Percentiles rank a stretch among this genome's conserved stretches.
Evolutionary conservation across 2,329 filamentous ascomycete species (phyloP).

Genomic region (Epichloe sibirici): DNA sequence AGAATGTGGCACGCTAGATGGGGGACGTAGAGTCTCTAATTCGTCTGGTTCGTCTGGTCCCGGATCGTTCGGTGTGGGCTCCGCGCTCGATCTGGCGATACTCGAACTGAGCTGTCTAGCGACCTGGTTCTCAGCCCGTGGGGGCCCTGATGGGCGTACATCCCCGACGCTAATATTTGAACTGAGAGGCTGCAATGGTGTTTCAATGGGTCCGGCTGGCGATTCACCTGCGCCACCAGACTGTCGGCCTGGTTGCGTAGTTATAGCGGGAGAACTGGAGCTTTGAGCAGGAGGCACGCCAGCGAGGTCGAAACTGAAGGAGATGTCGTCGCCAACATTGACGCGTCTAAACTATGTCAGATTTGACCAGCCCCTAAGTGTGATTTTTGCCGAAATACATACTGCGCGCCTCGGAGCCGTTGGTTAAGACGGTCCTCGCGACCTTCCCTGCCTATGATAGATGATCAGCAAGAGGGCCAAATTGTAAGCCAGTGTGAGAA

Average conservation of each 20-base stretch:
- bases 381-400: constrained; percentile 14
- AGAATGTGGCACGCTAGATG: constrained; percentile 5
- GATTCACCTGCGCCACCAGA: background rate
- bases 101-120: constrained; percentile 6
- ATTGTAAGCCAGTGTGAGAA: background rate
- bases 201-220: background rate
- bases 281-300: constrained; percentile 22
- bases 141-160: background rate
- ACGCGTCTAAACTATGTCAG: constrained; percentile 29
- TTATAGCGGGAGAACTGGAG: constrained; percentile 6
- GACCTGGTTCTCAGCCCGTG: background rate
- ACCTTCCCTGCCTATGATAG: constrained; percentile 26
- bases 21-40: constrained; percentile 4
- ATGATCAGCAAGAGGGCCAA: background rate
- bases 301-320: constrained; percentile 42
- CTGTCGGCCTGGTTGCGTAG: background rate
- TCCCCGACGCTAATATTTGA: background rate
- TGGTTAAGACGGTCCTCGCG: constrained; percentile 52
- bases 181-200: background rate
- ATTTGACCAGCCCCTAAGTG: background rate
- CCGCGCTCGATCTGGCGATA: constrained; percentile 1
- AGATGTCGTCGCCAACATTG: constrained; percentile 48
- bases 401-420: constrained; percentile 54
- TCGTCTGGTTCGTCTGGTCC: background rate
- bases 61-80: background rate